Percentiles rank a stretch among this genome's conserved stretches.
These are phyloP conservation scores for Aspergillus hortae DNA, from an alignment of 2,329 filamentous ascomycete species.

Conservation along the genomic window DNA sequence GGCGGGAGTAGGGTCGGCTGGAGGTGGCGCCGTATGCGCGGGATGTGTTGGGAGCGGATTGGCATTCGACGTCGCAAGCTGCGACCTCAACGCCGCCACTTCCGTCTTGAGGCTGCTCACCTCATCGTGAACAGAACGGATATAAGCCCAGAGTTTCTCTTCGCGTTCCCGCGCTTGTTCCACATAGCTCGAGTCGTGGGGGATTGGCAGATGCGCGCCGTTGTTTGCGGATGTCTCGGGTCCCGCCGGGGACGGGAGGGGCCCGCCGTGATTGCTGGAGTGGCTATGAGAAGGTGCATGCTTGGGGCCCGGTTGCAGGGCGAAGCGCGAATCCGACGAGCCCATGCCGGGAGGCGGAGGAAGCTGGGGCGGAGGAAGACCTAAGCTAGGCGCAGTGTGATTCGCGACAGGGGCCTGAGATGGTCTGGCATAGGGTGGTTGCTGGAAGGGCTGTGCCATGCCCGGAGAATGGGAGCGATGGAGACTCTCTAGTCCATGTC, in stretches of 20 bases:
- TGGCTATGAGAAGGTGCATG: conserved; percentile 34
- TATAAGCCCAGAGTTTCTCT: conserved; percentile 43
- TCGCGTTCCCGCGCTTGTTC: conserved; percentile 32
- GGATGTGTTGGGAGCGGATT: conserved; percentile 18
- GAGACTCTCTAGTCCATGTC: conserved; percentile 33
- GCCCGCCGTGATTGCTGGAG: conserved; percentile 31
- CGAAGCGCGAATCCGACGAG: conserved; percentile 42
- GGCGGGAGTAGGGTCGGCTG: conserved; percentile 9
- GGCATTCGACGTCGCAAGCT: conserved; percentile 32
- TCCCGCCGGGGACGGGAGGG: conserved; percentile 23
- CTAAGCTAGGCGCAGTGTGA: conserved; percentile 24
- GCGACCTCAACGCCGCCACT: conserved; percentile 38
- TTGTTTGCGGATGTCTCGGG: conserved; percentile 23
- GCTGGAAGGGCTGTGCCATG: conserved; percentile 41
- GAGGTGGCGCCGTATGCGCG: conserved; percentile 12
- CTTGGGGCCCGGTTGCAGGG: conserved; percentile 36
- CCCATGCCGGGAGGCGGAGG: conserved; percentile 42
- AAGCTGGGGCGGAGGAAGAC: conserved; percentile 37
- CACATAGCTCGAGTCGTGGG: conserved; percentile 21
- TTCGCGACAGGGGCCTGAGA: conserved; percentile 19
- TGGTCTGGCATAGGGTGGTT: conserved; percentile 26
- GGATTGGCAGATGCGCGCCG: conserved; percentile 11
- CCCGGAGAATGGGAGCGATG: conserved; percentile 44
- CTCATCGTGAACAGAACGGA: conserved; percentile 42
- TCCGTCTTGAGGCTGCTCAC: conserved; percentile 40